Conservation (phyloP, 2,329 filamentous ascomycete species). For the Penicillium brasilianum region DNA sequence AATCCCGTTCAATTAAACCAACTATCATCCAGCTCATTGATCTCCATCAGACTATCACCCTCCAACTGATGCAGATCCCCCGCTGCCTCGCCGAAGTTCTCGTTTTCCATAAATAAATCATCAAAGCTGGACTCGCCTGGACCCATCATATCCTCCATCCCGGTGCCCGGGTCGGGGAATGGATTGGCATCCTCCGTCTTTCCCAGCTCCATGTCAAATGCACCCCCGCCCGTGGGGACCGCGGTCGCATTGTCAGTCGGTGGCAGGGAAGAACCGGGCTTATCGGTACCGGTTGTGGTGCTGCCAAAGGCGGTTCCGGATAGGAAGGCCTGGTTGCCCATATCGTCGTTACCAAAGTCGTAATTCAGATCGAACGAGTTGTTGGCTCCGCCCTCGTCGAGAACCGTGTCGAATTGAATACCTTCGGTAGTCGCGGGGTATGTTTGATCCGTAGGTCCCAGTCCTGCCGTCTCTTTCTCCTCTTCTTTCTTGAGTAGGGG, state of each 20-base stretch:
- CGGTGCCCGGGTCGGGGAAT: constrained; percentile 32
- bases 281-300: constrained; percentile 24
- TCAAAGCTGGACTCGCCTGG: constrained; percentile 53
- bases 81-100: constrained; percentile 41
- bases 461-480: constrained; percentile 29
- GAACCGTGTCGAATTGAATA: constrained; percentile 49
- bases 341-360: constrained; percentile 46
- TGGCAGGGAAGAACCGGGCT: constrained; percentile 15
- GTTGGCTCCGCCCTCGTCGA: constrained; percentile 39
- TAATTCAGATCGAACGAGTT: constrained; percentile 48
- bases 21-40: constrained; percentile 48
- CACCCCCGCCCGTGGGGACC: constrained; percentile 39
- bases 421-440: constrained; percentile 38
- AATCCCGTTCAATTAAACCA: constrained; percentile 42
- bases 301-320: constrained; percentile 39
- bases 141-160: constrained; percentile 43
- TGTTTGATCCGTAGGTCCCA: constrained; percentile 29
- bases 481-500: constrained; percentile 32
- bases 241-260: constrained; percentile 33
- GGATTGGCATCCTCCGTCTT: constrained; percentile 28
- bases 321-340: constrained; percentile 46
- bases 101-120: constrained; percentile 50
- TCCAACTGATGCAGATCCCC: constrained; percentile 43
- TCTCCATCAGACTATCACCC: constrained; percentile 44
- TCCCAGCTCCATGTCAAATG: constrained; percentile 45